Conservation (phyloP, 2,329 filamentous ascomycete genomes). For the Biscogniauxia sp. region DNA sequence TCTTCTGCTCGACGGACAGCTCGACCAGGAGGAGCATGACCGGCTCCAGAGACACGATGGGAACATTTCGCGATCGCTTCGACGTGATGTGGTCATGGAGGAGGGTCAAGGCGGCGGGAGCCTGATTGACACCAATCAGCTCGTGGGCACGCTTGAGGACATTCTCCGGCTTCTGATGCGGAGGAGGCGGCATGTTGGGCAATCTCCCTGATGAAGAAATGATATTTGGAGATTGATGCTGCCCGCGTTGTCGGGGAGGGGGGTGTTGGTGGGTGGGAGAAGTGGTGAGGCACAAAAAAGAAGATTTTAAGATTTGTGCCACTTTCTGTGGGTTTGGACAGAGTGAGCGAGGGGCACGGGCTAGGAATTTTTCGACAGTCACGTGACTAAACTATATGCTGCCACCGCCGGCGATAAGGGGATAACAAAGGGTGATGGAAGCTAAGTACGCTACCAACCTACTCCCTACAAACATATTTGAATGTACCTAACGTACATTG, state of each 20-base stretch:
- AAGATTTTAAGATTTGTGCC: slow-evolving; percentile 34
- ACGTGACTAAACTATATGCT: slow-evolving; percentile 19
- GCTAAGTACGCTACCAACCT: no score
- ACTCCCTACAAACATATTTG: no score
- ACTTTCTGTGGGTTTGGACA: slow-evolving; percentile 30
- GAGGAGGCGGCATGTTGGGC: slow-evolving; percentile 76
- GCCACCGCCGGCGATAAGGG: neutral
- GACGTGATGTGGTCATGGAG: slow-evolving; percentile 99
- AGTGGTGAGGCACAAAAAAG: slow-evolving; percentile 21
- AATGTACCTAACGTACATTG: no score
- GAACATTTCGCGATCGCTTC: slow-evolving; percentile 95
- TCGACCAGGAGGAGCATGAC: slow-evolving; percentile 98
- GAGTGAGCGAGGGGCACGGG: slow-evolving; percentile 31
- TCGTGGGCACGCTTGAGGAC: slow-evolving; percentile 97
- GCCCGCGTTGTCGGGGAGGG: slow-evolving; percentile 22
- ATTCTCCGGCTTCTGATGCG: slow-evolving; percentile 98
- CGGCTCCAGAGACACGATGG: slow-evolving; percentile 92
- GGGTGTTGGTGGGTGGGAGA: slow-evolving; percentile 11
- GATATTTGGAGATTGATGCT: slow-evolving; percentile 26
- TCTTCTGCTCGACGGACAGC: slow-evolving; percentile 93
- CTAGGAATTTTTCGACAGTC: slow-evolving; percentile 18
- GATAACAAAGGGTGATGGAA: neutral
- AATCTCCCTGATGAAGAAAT: slow-evolving; percentile 30
- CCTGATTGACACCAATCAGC: slow-evolving; percentile 96
- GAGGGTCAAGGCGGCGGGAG: slow-evolving; percentile 85